These are phyloP conservation scores for Dalbergia oliveri DNA, from an alignment of 306 rosid species.

Conservation along the genomic window DNA sequence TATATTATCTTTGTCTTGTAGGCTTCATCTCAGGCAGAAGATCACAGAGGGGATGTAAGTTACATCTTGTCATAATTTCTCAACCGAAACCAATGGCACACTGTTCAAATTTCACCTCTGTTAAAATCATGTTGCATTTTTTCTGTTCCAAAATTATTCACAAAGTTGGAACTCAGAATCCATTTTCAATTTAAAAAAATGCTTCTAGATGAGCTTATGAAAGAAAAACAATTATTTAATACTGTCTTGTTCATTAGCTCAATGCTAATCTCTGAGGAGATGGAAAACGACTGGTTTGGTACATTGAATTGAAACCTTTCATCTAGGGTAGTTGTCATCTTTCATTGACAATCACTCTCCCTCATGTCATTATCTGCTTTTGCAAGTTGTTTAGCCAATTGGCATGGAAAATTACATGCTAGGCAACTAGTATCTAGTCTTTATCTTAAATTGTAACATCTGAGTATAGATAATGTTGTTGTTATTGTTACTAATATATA, in stretches of 20 bases:
- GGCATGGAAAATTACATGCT: background rate
- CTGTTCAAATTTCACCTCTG: background rate
- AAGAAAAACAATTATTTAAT: background rate
- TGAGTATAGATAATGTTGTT: background rate
- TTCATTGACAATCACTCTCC: slow-evolving; percentile 15
- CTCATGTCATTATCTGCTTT: slow-evolving; percentile 32
- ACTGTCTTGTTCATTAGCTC: background rate
- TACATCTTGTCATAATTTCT: background rate
- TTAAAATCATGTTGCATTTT: background rate
- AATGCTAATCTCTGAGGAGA: slow-evolving; percentile 18
- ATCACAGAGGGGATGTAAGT: slow-evolving; percentile 73
- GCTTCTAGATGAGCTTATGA: background rate
- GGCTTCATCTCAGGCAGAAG: slow-evolving; percentile 55
- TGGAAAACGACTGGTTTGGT: slow-evolving; percentile 25
- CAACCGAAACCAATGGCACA: slow-evolving; percentile 18
- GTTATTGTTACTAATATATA: background rate
- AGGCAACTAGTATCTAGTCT: background rate
- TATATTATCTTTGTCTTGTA: slow-evolving; percentile 43
- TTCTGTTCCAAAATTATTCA: background rate
- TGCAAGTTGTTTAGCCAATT: slow-evolving; percentile 3
- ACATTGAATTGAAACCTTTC: slow-evolving; percentile 7
- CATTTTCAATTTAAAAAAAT: background rate
- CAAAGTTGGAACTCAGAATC: background rate
- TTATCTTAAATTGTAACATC: background rate
- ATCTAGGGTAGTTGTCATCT: background rate